Conservation (phyloP, 2,329 filamentous ascomycete genomes). For the Cladosporium sp. region DNA sequence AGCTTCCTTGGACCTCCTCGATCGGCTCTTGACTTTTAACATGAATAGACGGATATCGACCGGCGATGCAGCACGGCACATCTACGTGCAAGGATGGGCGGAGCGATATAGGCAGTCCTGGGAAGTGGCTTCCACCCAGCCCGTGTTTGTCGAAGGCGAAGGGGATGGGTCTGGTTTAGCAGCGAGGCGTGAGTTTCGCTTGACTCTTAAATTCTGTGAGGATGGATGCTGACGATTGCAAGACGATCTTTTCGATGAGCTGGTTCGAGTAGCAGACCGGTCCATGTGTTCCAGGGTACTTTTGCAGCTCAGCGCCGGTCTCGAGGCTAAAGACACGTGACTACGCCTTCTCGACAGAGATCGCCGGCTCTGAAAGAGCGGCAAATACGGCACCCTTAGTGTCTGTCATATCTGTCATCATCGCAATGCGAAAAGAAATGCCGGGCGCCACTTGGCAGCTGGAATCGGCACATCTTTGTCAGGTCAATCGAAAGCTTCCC, state of each 20-base stretch:
- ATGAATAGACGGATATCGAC: background rate
- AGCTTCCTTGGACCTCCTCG: background rate
- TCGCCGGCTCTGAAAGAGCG: no score
- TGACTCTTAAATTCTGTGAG: background rate
- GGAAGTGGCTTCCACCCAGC: background rate
- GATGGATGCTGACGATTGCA: background rate
- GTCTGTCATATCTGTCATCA: no score
- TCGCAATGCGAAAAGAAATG: no score
- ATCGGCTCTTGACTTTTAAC: background rate
- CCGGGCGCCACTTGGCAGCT: no score
- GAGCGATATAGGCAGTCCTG: background rate
- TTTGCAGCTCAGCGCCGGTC: background rate
- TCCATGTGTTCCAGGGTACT: background rate
- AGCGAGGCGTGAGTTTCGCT: background rate
- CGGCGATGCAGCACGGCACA: background rate
- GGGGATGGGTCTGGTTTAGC: background rate
- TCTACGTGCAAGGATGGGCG: background rate
- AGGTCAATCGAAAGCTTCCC: no score
- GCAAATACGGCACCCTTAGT: no score
- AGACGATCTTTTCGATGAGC: background rate
- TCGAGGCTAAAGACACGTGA: no score
- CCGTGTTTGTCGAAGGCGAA: background rate
- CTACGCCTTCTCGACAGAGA: no score
- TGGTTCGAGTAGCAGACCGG: background rate
- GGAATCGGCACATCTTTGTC: no score